Evolutionary conservation across 2,329 filamentous ascomycete genomes (phyloP).

Genomic region (Claviceps purpurea): DNA sequence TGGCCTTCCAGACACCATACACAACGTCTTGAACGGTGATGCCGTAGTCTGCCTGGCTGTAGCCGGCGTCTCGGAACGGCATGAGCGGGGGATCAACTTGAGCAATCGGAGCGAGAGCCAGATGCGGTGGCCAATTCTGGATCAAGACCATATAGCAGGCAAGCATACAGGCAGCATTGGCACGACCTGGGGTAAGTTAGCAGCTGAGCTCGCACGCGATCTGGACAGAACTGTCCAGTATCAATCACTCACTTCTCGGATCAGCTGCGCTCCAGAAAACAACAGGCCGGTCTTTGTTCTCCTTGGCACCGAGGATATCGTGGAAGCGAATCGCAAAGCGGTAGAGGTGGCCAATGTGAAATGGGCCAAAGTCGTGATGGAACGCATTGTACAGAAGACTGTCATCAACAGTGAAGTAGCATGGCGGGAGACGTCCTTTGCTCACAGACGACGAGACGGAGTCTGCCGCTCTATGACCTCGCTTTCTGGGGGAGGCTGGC

Average conservation of each 20-base stretch:
- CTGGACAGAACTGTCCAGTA: background rate
- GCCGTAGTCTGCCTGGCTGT: constrained; percentile 94
- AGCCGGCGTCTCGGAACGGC: constrained; percentile 96
- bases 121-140: constrained; percentile 91
- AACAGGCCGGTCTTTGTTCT: constrained; percentile 78
- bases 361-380: constrained; percentile 92
- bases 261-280: constrained; percentile 95
- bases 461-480: constrained; percentile 44
- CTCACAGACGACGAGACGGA: constrained; percentile 29
- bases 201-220: background rate
- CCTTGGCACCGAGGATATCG: constrained; percentile 81
- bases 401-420: constrained; percentile 93
- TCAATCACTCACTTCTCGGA: constrained; percentile 57
- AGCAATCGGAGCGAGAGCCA: constrained; percentile 87
- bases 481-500: constrained; percentile 29
- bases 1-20: constrained; percentile 97
- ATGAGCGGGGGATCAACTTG: constrained; percentile 96
- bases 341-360: constrained; percentile 96
- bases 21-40: constrained; percentile 95
- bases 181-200: constrained; percentile 45
- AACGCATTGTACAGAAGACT: constrained; percentile 93
- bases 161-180: constrained; percentile 86
- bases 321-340: constrained; percentile 93
- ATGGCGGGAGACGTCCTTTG: constrained; percentile 42
- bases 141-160: constrained; percentile 99